These are phyloP conservation scores for Kokia cookei DNA, from an alignment of 441 rosid species.

Conservation along the genomic window DNA sequence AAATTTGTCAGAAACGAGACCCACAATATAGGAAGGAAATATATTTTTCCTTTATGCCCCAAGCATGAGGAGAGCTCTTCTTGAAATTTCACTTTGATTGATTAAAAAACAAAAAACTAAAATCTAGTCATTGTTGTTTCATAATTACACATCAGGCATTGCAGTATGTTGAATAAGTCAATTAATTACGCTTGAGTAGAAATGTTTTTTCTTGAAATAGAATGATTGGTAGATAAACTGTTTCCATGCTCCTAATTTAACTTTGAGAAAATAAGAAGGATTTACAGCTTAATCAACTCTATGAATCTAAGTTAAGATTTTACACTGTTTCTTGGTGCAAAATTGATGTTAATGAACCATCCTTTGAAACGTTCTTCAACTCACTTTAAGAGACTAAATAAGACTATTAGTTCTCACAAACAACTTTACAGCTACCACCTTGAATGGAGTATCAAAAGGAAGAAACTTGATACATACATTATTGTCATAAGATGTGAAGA, in stretches of 20 bases:
- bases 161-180: not conserved
- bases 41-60: not conserved
- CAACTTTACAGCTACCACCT: not conserved
- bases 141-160: not conserved
- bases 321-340: not conserved
- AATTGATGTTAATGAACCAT: not conserved
- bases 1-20: not conserved
- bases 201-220: not conserved
- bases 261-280: not conserved
- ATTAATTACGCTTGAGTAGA: not conserved
- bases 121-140: not conserved
- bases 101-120: not conserved
- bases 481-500: not conserved
- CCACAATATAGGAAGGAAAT: not conserved
- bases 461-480: not conserved
- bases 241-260: not conserved
- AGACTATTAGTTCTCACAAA: not conserved
- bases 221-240: not conserved
- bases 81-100: not conserved
- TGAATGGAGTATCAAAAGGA: not conserved
- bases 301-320: not conserved
- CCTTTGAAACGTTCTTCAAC: not conserved
- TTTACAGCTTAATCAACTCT: not conserved
- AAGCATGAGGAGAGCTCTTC: not conserved
- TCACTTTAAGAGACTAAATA: not conserved